Conservation (phyloP, 2,329 filamentous ascomycete species). For the Fusarium sp. region DNA sequence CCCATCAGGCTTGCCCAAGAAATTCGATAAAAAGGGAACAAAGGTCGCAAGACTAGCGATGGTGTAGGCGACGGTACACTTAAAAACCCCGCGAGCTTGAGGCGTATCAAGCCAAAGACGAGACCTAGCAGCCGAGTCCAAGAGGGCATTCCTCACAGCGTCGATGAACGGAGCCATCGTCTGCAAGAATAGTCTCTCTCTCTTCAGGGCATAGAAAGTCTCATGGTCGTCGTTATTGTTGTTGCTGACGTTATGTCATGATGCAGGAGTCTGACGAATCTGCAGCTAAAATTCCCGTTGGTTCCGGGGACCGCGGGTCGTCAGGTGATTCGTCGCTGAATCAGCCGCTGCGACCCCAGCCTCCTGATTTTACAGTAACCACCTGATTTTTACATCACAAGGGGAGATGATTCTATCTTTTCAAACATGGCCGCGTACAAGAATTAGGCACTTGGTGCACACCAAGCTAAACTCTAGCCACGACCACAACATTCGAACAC, state of each 20-base stretch:
- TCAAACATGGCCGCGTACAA: neutral
- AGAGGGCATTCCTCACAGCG: conserved; percentile 41
- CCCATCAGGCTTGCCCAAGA: conserved; percentile 86
- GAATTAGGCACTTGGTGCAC: neutral
- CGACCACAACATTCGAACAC: neutral
- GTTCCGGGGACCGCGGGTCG: conserved; percentile 5
- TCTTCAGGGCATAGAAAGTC: neutral
- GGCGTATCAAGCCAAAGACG: conserved; percentile 74
- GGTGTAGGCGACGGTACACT: conserved; percentile 91
- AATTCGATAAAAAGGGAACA: conserved; percentile 75
- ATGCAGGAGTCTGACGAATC: neutral
- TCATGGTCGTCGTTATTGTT: conserved; percentile 21
- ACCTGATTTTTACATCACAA: neutral
- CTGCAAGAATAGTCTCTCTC: neutral
- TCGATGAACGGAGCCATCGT: conserved; percentile 25
- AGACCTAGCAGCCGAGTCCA: conserved; percentile 57
- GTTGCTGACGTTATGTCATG: neutral
- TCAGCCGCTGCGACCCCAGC: neutral
- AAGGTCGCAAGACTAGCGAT: conserved; percentile 90
- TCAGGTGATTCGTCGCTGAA: conserved; percentile 28
- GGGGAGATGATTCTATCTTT: neutral
- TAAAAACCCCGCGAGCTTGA: conserved; percentile 82
- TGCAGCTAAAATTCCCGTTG: conserved; percentile 6
- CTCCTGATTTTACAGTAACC: neutral
- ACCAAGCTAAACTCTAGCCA: neutral